Conservation (phyloP, 139 green algal genomes). For the Chloropicon primus region DNA sequence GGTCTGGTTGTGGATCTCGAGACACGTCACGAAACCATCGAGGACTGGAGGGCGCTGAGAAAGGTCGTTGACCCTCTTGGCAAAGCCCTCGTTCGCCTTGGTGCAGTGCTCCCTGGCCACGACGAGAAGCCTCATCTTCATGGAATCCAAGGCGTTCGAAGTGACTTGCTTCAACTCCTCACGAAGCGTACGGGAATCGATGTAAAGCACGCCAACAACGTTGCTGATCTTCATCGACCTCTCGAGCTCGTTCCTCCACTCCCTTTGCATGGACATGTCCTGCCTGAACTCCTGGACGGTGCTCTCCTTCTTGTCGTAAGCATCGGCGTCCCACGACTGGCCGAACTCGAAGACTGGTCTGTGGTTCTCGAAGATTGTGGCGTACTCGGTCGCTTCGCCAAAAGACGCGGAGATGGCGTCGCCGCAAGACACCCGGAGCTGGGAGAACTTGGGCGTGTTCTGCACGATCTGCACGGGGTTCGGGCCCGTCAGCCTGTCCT, state of each 20-base stretch:
- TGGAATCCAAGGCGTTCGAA: constrained; percentile 29
- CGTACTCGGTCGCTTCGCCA: constrained; percentile 30
- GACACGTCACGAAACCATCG: constrained; percentile 10
- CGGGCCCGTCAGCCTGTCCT: constrained; percentile 45
- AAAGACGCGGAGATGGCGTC: constrained; percentile 16
- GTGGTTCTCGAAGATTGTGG: constrained; percentile 45
- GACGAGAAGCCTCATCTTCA: constrained; percentile 54
- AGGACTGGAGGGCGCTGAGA: constrained; percentile 1
- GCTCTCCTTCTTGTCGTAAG: constrained; percentile 13
- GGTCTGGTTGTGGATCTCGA: constrained; percentile 28
- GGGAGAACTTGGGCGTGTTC: constrained; percentile 1
- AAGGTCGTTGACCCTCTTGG: constrained; percentile 4
- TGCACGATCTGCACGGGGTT: constrained; percentile 48
- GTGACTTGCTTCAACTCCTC: background rate
- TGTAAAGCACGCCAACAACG: constrained; percentile 34
- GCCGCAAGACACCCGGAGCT: background rate
- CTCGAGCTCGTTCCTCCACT: constrained; percentile 58
- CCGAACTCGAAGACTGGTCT: constrained; percentile 54
- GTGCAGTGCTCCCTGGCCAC: constrained; percentile 37
- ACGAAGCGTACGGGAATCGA: constrained; percentile 36
- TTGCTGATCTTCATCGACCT: constrained; percentile 43
- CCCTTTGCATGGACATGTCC: constrained; percentile 52
- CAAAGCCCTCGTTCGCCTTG: constrained; percentile 8
- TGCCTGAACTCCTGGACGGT: constrained; percentile 34
- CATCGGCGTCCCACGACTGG: constrained; percentile 39